These are phyloP conservation scores for Globisporangium splendens DNA, from an alignment of 352 stramenopile genomes.

Conservation along the genomic window DNA sequence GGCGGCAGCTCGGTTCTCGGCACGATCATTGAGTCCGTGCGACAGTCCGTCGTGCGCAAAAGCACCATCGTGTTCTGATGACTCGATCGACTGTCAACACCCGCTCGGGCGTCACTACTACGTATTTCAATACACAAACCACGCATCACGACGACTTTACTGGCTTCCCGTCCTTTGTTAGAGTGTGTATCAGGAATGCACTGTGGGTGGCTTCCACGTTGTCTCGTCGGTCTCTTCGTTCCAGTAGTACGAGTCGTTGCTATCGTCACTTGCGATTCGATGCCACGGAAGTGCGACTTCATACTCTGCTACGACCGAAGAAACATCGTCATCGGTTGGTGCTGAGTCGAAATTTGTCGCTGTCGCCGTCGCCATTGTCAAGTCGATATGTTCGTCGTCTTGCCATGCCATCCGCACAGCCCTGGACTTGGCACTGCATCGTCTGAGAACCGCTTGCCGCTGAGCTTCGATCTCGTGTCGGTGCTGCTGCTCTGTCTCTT, in stretches of 20 bases:
- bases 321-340: background rate
- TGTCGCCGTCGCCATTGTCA: background rate
- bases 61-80: constrained; percentile 56
- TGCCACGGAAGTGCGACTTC: constrained; percentile 6
- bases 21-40: constrained; percentile 40
- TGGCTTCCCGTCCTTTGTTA: too few species aligned
- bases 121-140: too few species aligned
- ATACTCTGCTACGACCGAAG: background rate
- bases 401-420: constrained; percentile 27
- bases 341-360: background rate
- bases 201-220: background rate
- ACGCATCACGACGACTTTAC: too few species aligned
- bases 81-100: background rate
- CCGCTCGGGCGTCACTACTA: too few species aligned
- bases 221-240: constrained; percentile 21
- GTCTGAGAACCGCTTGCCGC: constrained; percentile 22
- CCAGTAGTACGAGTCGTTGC: constrained; percentile 19
- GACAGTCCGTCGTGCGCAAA: constrained; percentile 43
- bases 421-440: constrained; percentile 24
- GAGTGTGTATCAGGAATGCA: too few species aligned
- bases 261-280: constrained; percentile 12
- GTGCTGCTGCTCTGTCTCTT: constrained; percentile 13
- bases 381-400: constrained; percentile 1
- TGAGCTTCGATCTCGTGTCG: constrained; percentile 23
- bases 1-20: constrained; percentile 35